phyloP scores from a whole-genome alignment of 495 filamentous ascomycete species.

The Cenococcum geophilum region DNA sequence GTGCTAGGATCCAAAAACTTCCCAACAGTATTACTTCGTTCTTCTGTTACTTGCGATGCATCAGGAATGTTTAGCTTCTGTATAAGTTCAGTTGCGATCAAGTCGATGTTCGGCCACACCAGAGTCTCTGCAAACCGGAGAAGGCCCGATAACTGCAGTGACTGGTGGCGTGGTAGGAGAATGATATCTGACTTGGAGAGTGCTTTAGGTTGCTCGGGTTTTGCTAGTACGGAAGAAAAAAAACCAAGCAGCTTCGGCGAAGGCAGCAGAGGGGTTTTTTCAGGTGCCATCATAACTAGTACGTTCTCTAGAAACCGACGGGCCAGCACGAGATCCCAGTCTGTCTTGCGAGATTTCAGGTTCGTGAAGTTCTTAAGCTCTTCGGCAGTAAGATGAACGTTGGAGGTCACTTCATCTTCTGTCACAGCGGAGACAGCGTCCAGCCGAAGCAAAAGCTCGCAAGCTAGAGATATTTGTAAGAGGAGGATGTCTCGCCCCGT shows the following conservation, averaged over 20 bases:
- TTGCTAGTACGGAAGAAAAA: conserved; percentile 35
- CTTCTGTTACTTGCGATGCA: conserved; percentile 29
- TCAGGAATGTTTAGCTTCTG: conserved; percentile 44
- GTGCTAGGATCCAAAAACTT: conserved; percentile 20
- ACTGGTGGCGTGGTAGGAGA: conserved; percentile 39
- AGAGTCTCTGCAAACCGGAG: conserved; percentile 47
- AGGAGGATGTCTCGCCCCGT: conserved; percentile 68
- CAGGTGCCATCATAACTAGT: conserved; percentile 15
- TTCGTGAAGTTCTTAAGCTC: conserved; percentile 60
- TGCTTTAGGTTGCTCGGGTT: conserved; percentile 35
- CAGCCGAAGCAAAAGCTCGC: conserved; percentile 68
- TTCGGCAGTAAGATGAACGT: conserved; percentile 47
- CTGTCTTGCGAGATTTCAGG: conserved; percentile 59
- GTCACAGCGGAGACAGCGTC: conserved; percentile 54
- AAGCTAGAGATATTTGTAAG: conserved; percentile 70
- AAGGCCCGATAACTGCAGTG: conserved; percentile 47
- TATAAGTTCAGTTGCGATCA: conserved; percentile 43
- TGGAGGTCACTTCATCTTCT: conserved; percentile 48
- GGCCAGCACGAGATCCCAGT: conserved; percentile 75
- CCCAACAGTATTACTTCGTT: conserved; percentile 6
- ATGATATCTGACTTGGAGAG: conserved; percentile 31
- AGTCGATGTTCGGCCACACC: conserved; percentile 45
- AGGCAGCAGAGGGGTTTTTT: conserved; percentile 29
- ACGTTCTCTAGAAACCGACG: conserved; percentile 74
- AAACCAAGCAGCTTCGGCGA: conserved; percentile 45